Conservation (phyloP, 306 rosid species). For the Begonia peltatifolia region DNA sequence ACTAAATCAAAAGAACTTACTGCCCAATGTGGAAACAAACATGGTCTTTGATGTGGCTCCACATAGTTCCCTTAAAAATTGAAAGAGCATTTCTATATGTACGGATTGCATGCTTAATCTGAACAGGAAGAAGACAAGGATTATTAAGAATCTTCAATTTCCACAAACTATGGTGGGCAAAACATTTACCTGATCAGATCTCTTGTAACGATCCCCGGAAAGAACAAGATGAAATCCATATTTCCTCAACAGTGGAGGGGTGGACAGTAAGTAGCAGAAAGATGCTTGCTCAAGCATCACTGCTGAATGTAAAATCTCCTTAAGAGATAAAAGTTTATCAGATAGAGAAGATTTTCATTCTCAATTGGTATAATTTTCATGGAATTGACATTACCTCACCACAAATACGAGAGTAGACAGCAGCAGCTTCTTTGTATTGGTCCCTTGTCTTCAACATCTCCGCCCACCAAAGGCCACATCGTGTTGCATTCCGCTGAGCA, state of each 20-base stretch:
- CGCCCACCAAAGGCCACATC: constrained; percentile 95
- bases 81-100: constrained; percentile 69
- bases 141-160: constrained; percentile 12
- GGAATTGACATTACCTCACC: constrained; percentile 51
- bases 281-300: constrained; percentile 99
- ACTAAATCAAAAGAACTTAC: constrained; percentile 39
- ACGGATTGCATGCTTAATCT: constrained; percentile 94
- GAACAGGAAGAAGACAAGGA: constrained; percentile 14
- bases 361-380: too few species aligned
- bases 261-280: constrained; percentile 73
- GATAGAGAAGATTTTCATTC: constrained; percentile 17
- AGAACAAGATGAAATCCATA: constrained; percentile 99
- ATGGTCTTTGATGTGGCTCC: constrained; percentile 85
- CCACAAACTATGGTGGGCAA: constrained; percentile 2
- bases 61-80: constrained; percentile 69
- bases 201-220: constrained; percentile 93
- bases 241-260: constrained; percentile 89
- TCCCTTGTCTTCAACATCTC: constrained; percentile 87
- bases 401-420: constrained; percentile 82
- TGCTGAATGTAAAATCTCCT: constrained; percentile 89
- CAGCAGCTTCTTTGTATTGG: constrained; percentile 79
- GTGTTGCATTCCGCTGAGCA: constrained; percentile 73
- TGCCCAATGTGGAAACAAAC: constrained; percentile 93
- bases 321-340: constrained; percentile 5
- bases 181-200: constrained; percentile 70